Evolutionary conservation across 1,284 basidiomycete species (phyloP), one percentile per base, ranked within the genome.

Genomic region (Malassezia yamatoensis): DNA sequence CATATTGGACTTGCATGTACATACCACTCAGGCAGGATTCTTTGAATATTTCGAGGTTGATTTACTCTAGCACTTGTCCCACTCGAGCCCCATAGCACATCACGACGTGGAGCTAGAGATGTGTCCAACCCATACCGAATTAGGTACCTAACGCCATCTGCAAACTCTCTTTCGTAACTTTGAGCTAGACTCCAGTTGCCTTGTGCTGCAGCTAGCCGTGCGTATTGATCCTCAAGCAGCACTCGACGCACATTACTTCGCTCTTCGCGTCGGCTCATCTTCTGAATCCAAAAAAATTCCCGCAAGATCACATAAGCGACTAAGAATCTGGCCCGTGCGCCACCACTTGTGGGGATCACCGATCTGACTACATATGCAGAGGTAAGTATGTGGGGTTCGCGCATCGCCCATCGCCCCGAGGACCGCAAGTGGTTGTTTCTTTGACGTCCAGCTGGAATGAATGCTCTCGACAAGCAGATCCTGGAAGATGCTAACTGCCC

Each of bases 181-280:
- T 21, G 12, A 8, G 45, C 32, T 11, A 47, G 32, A 18, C 13
- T 13, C 3, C 24, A 29, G 9, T 33, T 33, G 5, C 34, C 11
- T 3, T 16, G 20, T n/a, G 20, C 32, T 21, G 33, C 45, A 6
- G 38, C 9, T 10, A 35, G 5, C 9, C 45, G 45, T 24, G 45
- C 45, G 9, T 47, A 36, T 15, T 47, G 32, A n/a, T 49, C 47
- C 16, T 38, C 13, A 13, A 49, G 47, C 47, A 39, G 33, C 7
- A 39, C 37, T 5, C 37, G 47, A 13, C 16, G 16, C n/a, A 32
- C 33, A 8, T 20, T 16, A n/a, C 36, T 38, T 12, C 2, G 11
- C 7, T 39, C 45, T 29, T 45, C 21, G 41, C 38, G 38, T 4
- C 38, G 41, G 41, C 12, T 29, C 24, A 29, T 29, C 3, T 29